Conservation (phyloP, 2,329 filamentous ascomycete genomes). For the Trichophyton schoenleinii region DNA sequence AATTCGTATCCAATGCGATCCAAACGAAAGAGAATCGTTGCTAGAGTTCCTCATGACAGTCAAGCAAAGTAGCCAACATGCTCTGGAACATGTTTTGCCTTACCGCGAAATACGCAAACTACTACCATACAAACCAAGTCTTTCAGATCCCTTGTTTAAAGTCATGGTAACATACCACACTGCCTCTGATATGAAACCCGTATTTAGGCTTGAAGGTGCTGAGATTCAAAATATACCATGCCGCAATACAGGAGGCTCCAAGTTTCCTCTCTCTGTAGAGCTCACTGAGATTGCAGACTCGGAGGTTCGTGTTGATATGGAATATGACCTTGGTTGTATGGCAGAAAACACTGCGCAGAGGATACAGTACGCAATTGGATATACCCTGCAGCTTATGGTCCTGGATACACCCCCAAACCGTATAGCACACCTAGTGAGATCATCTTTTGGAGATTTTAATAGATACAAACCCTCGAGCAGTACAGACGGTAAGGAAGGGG, state of each 20-base stretch:
- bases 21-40: background rate
- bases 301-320: background rate
- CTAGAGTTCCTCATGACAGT: background rate
- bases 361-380: background rate
- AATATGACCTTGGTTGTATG: background rate
- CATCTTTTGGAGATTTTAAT: background rate
- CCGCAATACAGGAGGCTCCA: background rate
- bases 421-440: background rate
- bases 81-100: background rate
- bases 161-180: conserved; percentile 3
- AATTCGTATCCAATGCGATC: background rate
- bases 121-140: conserved; percentile 5
- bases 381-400: background rate
- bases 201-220: background rate
- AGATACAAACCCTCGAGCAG: background rate
- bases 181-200: background rate
- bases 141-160: background rate
- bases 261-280: conserved; percentile 1
- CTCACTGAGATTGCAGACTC: background rate
- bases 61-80: background rate
- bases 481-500: background rate
- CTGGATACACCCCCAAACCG: background rate
- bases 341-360: background rate
- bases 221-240: background rate
- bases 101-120: background rate